Evolutionary conservation across 768 basidiomycete species (phyloP).

Genomic region (Leucogyrophana mollusca): DNA sequence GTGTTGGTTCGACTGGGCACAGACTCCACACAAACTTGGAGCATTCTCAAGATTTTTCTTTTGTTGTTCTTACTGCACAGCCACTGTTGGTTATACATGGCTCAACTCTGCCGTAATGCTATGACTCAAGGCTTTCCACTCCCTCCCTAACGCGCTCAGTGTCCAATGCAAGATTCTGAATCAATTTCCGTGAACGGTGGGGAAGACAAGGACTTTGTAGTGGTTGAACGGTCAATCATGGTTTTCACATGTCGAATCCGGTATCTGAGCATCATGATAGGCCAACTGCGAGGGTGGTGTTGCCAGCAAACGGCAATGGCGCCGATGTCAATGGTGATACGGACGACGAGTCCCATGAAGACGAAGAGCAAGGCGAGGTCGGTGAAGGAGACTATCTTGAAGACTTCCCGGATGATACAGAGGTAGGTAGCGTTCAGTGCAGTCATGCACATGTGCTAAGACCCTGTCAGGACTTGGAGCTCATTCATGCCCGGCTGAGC

Average conservation of each 20-base stretch:
- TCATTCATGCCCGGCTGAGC: constrained; percentile 76
- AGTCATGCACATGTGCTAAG: not conserved
- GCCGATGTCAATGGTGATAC: constrained; percentile 14
- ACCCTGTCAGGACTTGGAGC: constrained; percentile 71
- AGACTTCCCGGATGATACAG: constrained; percentile 81
- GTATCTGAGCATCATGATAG: constrained; percentile 12
- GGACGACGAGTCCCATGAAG: constrained; percentile 40
- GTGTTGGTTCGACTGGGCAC: too few species aligned
- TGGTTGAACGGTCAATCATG: constrained; percentile 22
- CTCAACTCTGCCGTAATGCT: too few species aligned
- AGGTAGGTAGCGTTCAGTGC: constrained; percentile 45
- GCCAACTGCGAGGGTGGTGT: constrained; percentile 44
- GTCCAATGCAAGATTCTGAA: constrained; percentile 14
- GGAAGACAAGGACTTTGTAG: constrained; percentile 20
- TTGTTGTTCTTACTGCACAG: constrained; percentile 6
- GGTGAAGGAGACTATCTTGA: constrained; percentile 69
- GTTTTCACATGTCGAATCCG: not conserved
- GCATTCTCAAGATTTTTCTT: too few species aligned
- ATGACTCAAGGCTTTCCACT: too few species aligned
- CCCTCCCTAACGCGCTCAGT: constrained; percentile 12
- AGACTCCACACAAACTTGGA: too few species aligned
- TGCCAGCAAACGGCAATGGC: constrained; percentile 33
- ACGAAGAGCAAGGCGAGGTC: constrained; percentile 43
- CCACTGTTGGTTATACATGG: not conserved
- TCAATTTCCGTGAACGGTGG: constrained; percentile 6